Conservation (phyloP, 148 eudicot genomes). For the Camellia granthamiana region DNA sequence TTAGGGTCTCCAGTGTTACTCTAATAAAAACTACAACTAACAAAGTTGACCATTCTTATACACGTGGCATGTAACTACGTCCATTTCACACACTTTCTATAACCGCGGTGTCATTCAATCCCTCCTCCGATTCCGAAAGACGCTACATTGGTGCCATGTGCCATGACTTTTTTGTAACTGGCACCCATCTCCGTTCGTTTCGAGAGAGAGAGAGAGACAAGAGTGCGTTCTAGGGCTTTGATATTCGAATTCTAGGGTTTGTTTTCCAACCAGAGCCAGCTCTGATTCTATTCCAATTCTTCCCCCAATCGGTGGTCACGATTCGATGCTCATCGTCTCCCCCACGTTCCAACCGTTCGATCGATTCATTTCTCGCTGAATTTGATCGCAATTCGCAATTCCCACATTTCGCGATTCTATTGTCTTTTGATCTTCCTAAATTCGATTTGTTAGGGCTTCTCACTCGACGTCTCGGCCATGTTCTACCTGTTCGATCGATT, state of each 20-base stretch:
- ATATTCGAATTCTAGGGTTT: neutral
- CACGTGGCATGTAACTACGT: neutral
- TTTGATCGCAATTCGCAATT: neutral
- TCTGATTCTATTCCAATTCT: neutral
- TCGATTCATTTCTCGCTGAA: neutral
- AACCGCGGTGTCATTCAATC: neutral
- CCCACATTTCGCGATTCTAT: neutral
- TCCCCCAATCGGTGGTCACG: neutral
- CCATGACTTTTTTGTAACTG: neutral
- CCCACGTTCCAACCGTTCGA: neutral
- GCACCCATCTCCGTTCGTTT: neutral
- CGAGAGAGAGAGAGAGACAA: neutral
- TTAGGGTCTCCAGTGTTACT: too few species aligned
- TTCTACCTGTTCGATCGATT: neutral
- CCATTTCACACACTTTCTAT: neutral
- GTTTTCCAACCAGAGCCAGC: neutral
- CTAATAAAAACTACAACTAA: too few species aligned
- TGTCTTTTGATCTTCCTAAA: neutral
- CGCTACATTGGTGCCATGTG: neutral
- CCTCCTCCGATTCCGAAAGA: neutral
- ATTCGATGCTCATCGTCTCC: neutral
- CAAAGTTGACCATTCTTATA: neutral
- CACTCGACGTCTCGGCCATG: neutral
- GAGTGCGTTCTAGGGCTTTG: conserved; percentile 19
- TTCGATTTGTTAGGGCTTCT: neutral